These are phyloP conservation scores for Metarhizium guizhouense DNA, from an alignment of 2,329 filamentous ascomycete genomes.

Conservation along the genomic window DNA sequence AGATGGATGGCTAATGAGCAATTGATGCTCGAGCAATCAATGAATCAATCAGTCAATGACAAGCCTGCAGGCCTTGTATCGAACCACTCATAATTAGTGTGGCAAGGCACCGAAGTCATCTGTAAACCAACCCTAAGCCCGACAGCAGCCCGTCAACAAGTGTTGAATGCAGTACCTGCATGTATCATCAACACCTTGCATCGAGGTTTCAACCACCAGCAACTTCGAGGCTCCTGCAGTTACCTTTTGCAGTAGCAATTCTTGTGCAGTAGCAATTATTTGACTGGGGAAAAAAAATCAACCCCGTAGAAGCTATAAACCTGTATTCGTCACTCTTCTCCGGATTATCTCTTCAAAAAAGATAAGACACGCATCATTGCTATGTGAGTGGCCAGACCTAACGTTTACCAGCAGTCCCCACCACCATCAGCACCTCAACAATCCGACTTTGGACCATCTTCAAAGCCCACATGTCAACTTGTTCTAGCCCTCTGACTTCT, in stretches of 20 bases:
- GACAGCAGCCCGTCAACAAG: neutral
- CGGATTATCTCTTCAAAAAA: too few species aligned
- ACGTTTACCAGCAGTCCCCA: neutral
- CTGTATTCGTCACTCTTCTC: too few species aligned
- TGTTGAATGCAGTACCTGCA: neutral
- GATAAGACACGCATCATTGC: neutral
- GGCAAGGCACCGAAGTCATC: neutral
- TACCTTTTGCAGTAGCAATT: too few species aligned
- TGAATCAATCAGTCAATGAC: neutral
- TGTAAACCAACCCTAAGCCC: neutral
- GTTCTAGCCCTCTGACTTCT: neutral
- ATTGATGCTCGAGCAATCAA: neutral
- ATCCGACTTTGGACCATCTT: neutral
- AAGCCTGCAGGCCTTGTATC: too few species aligned
- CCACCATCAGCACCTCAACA: slow-evolving; percentile 4
- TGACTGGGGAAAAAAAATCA: too few species aligned
- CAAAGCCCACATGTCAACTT: too few species aligned
- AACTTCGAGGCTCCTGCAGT: too few species aligned
- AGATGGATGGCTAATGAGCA: neutral
- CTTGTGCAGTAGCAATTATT: too few species aligned
- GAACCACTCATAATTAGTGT: neutral
- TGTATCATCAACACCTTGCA: neutral
- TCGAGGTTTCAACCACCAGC: too few species aligned
- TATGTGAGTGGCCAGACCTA: neutral
- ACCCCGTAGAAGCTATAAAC: too few species aligned